A percentile compares a stretch with the other conserved stretches of the same genome.
Conservation (phyloP, 2,329 filamentous ascomycete genomes). For the Nemania bipapillata region DNA sequence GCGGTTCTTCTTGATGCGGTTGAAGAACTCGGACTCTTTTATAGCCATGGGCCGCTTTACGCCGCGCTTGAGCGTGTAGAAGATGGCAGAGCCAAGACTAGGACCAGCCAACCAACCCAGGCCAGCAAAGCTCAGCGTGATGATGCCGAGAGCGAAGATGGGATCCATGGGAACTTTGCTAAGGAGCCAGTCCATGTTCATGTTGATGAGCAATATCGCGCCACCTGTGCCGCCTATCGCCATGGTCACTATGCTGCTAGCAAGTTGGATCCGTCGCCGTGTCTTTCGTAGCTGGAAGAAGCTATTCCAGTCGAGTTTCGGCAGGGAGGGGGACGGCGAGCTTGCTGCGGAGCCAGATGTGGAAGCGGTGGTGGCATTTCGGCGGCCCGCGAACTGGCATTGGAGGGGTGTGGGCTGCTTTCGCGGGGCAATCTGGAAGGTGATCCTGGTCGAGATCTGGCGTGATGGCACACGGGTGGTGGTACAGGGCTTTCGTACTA, state of each 20-base stretch:
- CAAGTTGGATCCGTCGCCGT: slow-evolving; percentile 83
- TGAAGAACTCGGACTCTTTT: slow-evolving; percentile 96
- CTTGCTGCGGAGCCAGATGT: slow-evolving; percentile 32
- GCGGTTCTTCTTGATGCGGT: slow-evolving; percentile 87
- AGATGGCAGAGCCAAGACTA: slow-evolving; percentile 80
- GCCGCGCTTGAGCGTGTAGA: slow-evolving; percentile 78
- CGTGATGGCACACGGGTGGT: slow-evolving; percentile 36
- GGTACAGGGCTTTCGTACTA: slow-evolving; percentile 43
- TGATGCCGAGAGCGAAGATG: slow-evolving; percentile 82
- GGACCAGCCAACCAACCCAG: slow-evolving; percentile 90
- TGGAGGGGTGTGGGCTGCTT: not conserved
- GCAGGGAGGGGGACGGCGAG: slow-evolving; percentile 37
- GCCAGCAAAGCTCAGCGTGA: slow-evolving; percentile 79
- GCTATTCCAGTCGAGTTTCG: slow-evolving; percentile 81
- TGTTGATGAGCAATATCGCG: slow-evolving; percentile 73
- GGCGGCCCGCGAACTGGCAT: no score
- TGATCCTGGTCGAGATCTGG: slow-evolving; percentile 37
- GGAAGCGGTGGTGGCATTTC: not conserved
- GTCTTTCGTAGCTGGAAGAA: slow-evolving; percentile 92
- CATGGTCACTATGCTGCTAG: slow-evolving; percentile 76
- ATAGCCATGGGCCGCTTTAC: slow-evolving; percentile 76
- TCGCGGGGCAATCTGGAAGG: slow-evolving; percentile 30
- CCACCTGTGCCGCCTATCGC: slow-evolving; percentile 70
- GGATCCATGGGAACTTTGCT: slow-evolving; percentile 84
- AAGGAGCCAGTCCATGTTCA: slow-evolving; percentile 77